Conservation (phyloP, 2,329 filamentous ascomycete genomes). For the Cladorrhinum sp. region DNA sequence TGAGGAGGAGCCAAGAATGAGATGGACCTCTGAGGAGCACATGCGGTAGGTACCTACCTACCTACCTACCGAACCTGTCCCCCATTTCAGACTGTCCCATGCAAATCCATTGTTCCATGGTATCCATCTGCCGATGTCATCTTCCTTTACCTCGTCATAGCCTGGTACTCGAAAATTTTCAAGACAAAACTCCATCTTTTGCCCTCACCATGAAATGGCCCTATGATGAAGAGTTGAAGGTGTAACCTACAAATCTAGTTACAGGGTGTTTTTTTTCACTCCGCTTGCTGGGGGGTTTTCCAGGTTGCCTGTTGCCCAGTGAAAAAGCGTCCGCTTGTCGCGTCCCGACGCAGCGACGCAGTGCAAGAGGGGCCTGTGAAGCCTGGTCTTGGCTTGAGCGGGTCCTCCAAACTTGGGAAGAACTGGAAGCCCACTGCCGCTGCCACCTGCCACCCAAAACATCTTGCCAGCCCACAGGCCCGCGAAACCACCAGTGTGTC, state of each 20-base stretch:
- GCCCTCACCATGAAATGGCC: too few relatives aligned
- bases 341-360: conserved; percentile 13
- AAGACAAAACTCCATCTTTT: too few relatives aligned
- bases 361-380: conserved; percentile 3
- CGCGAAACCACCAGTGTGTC: conserved; percentile 7
- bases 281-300: conserved; percentile 14
- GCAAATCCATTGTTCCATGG: not conserved
- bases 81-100: not conserved
- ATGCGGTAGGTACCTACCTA: not conserved
- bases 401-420: conserved; percentile 6
- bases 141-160: not conserved
- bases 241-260: not conserved
- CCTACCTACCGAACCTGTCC: not conserved
- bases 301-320: conserved; percentile 26
- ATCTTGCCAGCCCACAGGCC: conserved; percentile 15
- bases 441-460: conserved; percentile 26
- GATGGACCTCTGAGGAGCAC: not conserved
- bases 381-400: conserved; percentile 1
- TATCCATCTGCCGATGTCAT: not conserved
- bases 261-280: conserved; percentile 12
- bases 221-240: not conserved
- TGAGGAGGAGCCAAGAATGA: not conserved
- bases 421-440: conserved; percentile 14
- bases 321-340: conserved; percentile 22
- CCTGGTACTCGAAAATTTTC: not conserved